Evolutionary conservation across 306 rosid genomes (phyloP), one percentile per base, ranked within the genome.

Genomic region (Pyrus bretschneideri): DNA sequence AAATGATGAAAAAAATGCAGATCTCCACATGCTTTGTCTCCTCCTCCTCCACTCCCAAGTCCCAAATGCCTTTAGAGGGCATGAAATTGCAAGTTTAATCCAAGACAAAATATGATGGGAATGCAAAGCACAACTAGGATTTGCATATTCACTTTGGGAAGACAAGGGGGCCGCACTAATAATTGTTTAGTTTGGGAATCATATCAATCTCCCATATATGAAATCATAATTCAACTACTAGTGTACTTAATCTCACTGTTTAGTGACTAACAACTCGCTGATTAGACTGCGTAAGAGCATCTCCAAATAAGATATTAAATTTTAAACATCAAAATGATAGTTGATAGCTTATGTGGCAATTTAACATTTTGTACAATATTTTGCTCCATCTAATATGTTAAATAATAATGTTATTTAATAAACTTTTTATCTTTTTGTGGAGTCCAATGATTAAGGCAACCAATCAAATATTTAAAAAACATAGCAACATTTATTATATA

Each of bases 11-110:
- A 64, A 29, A 23, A 5, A 44, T 57, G 62, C 71, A 77, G 77
- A 59, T 54, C 4, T 21, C 60, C 87, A 81, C 88, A 84, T 84
- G 88, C 31, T 58, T 46, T 81, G 88, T 84, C 85, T 78, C 72
- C 82, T 46, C 62, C 80, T 63, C 62, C 80, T 63, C 70, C 78
- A 42, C 76, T 33, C 65, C 76, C 51, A 58, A 11, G 11, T 33
- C 65, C 76, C 51, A 58, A 11, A n/a, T 19, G 78, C 78, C 75
- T 15, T 78, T 62, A 13, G 13, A 67, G 72, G 78, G 21, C 74
- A 64, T 30, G 18, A 14, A 21, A 52, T 61, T 78, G 81, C 79
- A 30, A 25, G 45, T 73, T 75, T 74, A 71, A 77, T 84, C 75
- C 80, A 64, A 70, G 72, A 80, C 64, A 76, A 33, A 71, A 71